Evolutionary conservation across 345 rosid species (phyloP).

Genomic region (Acer campestre): DNA sequence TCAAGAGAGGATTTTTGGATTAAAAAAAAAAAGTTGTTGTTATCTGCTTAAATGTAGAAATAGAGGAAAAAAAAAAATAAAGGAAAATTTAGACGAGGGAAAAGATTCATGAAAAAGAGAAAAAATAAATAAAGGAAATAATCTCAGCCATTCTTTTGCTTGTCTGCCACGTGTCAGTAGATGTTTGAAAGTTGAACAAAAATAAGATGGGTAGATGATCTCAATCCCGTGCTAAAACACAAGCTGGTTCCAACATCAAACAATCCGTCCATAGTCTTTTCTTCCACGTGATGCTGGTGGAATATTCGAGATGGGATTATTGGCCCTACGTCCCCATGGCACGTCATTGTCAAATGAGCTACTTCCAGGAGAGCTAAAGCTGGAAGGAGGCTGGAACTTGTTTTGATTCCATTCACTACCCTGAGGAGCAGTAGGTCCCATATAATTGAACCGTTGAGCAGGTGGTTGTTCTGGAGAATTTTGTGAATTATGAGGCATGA

Average conservation of each 20-base stretch:
- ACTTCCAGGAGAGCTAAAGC: slow-evolving; percentile 72
- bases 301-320: slow-evolving; percentile 66
- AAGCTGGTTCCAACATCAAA: slow-evolving; percentile 47
- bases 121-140: too few relatives aligned
- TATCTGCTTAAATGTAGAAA: too few relatives aligned
- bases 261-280: slow-evolving; percentile 86
- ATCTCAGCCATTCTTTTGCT: too few relatives aligned
- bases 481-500: slow-evolving; percentile 55
- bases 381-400: slow-evolving; percentile 65
- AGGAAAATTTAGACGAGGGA: too few relatives aligned
- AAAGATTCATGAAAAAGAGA: too few relatives aligned
- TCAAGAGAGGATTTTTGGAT: too few relatives aligned
- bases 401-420: slow-evolving; percentile 70
- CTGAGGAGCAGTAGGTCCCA: slow-evolving; percentile 53
- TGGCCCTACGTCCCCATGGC: slow-evolving; percentile 90
- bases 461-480: slow-evolving; percentile 88
- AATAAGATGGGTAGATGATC: too few relatives aligned
- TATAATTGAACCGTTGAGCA: slow-evolving; percentile 54
- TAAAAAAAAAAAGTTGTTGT: too few relatives aligned
- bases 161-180: too few relatives aligned
- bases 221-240: slow-evolving; percentile 31
- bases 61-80: too few relatives aligned
- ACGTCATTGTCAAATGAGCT: slow-evolving; percentile 63
- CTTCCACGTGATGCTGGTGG: slow-evolving; percentile 84
- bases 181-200: too few relatives aligned